Evolutionary conservation across 2,329 filamentous ascomycete species (phyloP), one percentile per base, ranked within the genome.

Genomic region (Penicillium hordei): DNA sequence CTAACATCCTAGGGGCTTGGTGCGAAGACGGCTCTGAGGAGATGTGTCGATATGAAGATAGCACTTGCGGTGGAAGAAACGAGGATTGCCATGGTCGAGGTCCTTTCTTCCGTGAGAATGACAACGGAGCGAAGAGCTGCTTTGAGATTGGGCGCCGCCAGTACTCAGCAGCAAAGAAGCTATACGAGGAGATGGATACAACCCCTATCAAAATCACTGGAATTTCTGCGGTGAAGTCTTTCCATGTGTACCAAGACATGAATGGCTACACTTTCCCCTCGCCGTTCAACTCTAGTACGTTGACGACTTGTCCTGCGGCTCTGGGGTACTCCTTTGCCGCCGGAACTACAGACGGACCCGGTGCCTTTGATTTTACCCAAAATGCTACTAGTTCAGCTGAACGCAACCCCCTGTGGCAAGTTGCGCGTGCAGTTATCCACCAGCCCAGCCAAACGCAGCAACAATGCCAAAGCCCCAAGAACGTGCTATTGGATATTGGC

Each of bases 311-410:
- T 66, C 88, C 92, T 4, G 93, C 93, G 0, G 91, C 92, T 0
- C 78, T 97, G 59, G 93, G 93, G 6, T 96, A 94, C 71, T 93
- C 90, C 0, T 97, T 97, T 71, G 93, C 93, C 0, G 93, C 90
- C 1, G 93, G 93, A 12, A 97, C 93, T 0, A 90, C 91, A 0
- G 93, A 97, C 72, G 91, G 93, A 6, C 93, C 93, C 0, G 93
- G 93, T 0, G 87, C 86, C 0, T 96, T 96, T 68, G 93, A 97
- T 75, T 97, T 97, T 72, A 94, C 90, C 1, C 93, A 97, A 70
- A 93, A 92, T 63, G 84, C 90, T 63, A 87, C 88, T 0, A 87
- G 87, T n/a, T 88, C 91, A 9, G 70, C 77, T 0, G 83, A 87
- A 40, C 83, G 83, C 23, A 93, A 89, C 62, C 91, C 91, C 0